Evolutionary conservation across 2,329 filamentous ascomycete species (phyloP).

Genomic region (Apiospora arundinis): DNA sequence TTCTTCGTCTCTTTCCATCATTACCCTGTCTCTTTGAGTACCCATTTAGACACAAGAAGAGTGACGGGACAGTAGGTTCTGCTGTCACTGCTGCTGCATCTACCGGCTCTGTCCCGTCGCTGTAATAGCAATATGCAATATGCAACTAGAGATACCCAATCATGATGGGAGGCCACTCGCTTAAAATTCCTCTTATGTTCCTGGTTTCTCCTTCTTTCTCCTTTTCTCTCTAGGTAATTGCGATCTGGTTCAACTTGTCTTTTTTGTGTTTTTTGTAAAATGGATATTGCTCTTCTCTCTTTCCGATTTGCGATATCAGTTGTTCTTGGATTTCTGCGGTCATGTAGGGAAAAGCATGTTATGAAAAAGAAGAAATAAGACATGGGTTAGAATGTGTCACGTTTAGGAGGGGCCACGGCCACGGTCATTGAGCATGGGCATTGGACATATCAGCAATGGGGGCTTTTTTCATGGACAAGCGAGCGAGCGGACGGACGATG

Average conservation of each 20-base stretch:
- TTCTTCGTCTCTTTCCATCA: neutral
- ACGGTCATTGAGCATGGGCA: neutral
- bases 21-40: neutral
- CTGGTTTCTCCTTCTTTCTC: neutral
- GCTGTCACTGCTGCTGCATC: neutral
- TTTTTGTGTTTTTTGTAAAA: neutral
- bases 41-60: conserved; percentile 12
- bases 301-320: neutral
- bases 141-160: conserved; percentile 19
- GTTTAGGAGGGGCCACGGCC: neutral
- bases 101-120: conserved; percentile 2
- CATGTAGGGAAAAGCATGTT: neutral
- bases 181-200: neutral
- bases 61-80: neutral
- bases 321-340: neutral
- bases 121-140: conserved; percentile 18
- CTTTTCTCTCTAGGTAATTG: neutral
- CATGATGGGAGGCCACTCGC: conserved; percentile 16
- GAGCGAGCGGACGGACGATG: neutral
- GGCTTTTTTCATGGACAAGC: neutral
- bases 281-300: neutral
- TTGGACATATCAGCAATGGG: neutral
- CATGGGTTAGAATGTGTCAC: conserved; percentile 12
- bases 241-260: neutral
- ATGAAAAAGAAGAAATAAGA: neutral